Evolutionary conservation across 2,329 filamentous ascomycete genomes (phyloP), one percentile per base, ranked within the genome.

Genomic region (Venturiaceae sp.): DNA sequence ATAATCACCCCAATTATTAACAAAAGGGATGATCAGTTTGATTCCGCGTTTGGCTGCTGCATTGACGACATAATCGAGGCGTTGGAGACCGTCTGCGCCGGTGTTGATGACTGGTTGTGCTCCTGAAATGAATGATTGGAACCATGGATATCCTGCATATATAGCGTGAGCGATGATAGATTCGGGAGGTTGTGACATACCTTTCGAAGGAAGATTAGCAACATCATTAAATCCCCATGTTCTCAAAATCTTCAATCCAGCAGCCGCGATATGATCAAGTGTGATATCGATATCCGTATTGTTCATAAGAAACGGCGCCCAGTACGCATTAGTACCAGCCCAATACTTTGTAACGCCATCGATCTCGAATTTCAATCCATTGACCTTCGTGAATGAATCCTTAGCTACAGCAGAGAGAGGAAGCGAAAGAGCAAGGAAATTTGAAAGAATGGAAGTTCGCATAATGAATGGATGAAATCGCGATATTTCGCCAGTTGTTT

Each of bases 1-100:
- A 46, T 85, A 87, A 65, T 88, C 85, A 50, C 74, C 75, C 84
- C 84, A 88, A 71, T 87, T 83, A 71, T 88, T 88, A 58, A 87
- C 82, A 46, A 86, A 82, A 63, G 82, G 80, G 66, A 85, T 79
- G 61, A 87, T 84, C 5, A 87, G 72, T 67, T 85, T 84, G 63
- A 87, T 75, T 3, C 80, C 80, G 57, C 80, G 74, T 58, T 75
- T 73, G 67, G 85, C 83, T 5, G 84, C 84, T 0, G 80, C 74
- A 39, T 75, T 67, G 57, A 88, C 83, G 1, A 87, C 83, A 57
- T 81, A 81, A 65, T 88, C 85, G 2, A 88, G 78, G 14, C 83
- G 78, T 67, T 85, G 77, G 8, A 87, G 78, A 16, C 85, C 84
- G 66, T 86, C 73, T 36, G 77, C 64, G 2, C 83, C 84, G 0